phyloP scores from a whole-genome alignment of 2,329 filamentous ascomycete genomes.

The Ambrosiella beaveri region DNA sequence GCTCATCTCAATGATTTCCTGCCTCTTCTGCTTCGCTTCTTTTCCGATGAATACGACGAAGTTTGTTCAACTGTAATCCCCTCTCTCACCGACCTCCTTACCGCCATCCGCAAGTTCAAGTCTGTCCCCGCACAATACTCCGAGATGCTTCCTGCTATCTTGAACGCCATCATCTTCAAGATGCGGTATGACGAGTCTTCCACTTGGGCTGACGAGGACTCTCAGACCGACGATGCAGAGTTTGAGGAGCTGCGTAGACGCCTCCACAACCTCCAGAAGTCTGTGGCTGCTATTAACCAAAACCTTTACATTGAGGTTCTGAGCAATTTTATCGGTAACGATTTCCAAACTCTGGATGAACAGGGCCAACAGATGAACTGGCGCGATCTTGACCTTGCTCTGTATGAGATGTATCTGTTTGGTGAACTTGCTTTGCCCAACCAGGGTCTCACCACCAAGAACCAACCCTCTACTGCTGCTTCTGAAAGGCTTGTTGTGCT shows the following conservation, averaged over 20 bases:
- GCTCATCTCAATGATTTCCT: constrained; percentile 69
- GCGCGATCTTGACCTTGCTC: constrained; percentile 82
- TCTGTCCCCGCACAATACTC: constrained; percentile 57
- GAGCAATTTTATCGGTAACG: constrained; percentile 72
- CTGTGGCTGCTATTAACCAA: constrained; percentile 78
- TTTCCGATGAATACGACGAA: constrained; percentile 95
- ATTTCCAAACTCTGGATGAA: constrained; percentile 64
- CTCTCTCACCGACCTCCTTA: constrained; percentile 78
- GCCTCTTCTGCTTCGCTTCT: constrained; percentile 78
- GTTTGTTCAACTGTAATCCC: constrained; percentile 92
- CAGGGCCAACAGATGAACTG: constrained; percentile 66
- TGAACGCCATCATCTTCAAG: constrained; percentile 84
- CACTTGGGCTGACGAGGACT: constrained; percentile 83
- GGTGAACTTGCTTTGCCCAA: constrained; percentile 85
- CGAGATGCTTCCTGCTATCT: constrained; percentile 69
- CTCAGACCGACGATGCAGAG: constrained; percentile 90
- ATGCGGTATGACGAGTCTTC: constrained; percentile 97
- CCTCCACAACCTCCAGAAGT: constrained; percentile 80
- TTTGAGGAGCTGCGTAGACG: constrained; percentile 88
- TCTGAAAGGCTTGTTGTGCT: constrained; percentile 71
- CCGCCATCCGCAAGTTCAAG: constrained; percentile 69
- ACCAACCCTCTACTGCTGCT: constrained; percentile 60
- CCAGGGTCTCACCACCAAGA: constrained; percentile 73
- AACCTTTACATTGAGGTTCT: constrained; percentile 74
- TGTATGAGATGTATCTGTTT: constrained; percentile 92